phyloP scores from a whole-genome alignment of 352 stramenopile species.

The Phytopythium boreale region DNA sequence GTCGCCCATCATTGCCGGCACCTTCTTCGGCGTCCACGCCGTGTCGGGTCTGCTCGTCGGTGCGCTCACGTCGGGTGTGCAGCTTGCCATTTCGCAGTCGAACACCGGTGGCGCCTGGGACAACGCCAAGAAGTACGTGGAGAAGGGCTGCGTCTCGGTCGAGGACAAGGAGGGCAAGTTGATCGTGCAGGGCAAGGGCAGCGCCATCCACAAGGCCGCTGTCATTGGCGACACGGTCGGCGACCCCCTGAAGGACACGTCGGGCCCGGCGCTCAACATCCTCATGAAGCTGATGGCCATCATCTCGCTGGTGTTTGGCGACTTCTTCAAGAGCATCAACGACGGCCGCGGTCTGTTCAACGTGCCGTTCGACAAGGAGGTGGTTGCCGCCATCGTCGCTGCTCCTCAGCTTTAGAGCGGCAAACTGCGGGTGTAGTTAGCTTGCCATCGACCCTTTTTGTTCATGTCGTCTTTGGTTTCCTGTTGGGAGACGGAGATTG shows the following conservation, averaged over 20 bases:
- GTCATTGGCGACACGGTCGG: conserved; percentile 98
- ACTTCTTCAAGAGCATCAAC: conserved; percentile 99
- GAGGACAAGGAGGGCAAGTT: conserved; percentile 91
- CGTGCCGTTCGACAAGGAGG: conserved; percentile 38
- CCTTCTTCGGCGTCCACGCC: conserved; percentile 97
- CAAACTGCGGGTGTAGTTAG: background rate
- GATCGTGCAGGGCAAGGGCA: conserved; percentile 93
- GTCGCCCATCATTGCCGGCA: conserved; percentile 96
- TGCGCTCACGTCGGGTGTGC: conserved; percentile 94
- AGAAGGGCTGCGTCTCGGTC: conserved; percentile 92
- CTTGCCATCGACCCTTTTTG: conserved; percentile 7
- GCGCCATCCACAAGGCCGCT: conserved; percentile 97
- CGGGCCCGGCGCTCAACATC: conserved; percentile 99
- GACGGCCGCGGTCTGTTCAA: conserved; percentile 93
- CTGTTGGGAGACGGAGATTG: conserved; percentile 1
- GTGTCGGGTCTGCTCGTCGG: conserved; percentile 97
- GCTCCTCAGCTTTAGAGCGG: conserved; percentile 9
- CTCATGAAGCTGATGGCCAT: conserved; percentile 99
- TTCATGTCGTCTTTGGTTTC: conserved; percentile 3
- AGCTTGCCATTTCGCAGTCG: conserved; percentile 99
- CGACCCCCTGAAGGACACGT: conserved; percentile 99
- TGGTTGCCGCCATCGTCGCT: background rate
- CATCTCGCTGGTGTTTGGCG: conserved; percentile 98
- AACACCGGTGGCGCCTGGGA: conserved; percentile 99
- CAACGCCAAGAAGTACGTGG: conserved; percentile 99